phyloP scores from a whole-genome alignment of 2,329 filamentous ascomycete genomes.

The Nectriaceae sp. region DNA sequence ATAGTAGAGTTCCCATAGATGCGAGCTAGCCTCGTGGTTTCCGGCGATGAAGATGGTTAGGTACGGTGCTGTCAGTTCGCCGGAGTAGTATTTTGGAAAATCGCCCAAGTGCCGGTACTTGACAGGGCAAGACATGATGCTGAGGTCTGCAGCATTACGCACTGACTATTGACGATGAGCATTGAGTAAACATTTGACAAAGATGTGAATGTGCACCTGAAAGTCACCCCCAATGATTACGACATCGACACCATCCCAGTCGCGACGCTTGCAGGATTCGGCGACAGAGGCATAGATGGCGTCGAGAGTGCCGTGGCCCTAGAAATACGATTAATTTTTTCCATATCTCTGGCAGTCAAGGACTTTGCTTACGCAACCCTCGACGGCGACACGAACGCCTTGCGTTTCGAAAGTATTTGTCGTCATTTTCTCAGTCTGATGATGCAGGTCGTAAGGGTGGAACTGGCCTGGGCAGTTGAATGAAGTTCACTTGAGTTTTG shows the following conservation, averaged over 20 bases:
- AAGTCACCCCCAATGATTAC: slow-evolving; percentile 97
- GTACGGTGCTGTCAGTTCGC: slow-evolving; percentile 74
- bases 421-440: slow-evolving; percentile 36
- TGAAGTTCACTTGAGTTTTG: neutral
- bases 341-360: neutral
- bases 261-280: slow-evolving; percentile 66
- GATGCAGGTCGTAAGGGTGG: too few species aligned
- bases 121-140: slow-evolving; percentile 82
- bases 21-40: slow-evolving; percentile 91
- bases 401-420: slow-evolving; percentile 35
- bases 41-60: slow-evolving; percentile 91
- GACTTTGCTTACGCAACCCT: slow-evolving; percentile 72
- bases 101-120: slow-evolving; percentile 90
- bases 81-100: slow-evolving; percentile 93
- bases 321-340: neutral
- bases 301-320: slow-evolving; percentile 91
- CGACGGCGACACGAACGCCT: slow-evolving; percentile 75
- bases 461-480: too few species aligned
- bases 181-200: neutral
- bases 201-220: slow-evolving; percentile 56
- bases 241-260: slow-evolving; percentile 82
- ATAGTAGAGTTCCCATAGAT: slow-evolving; percentile 91
- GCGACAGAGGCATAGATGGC: slow-evolving; percentile 84
- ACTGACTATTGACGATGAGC: slow-evolving; percentile 59
- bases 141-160: slow-evolving; percentile 85